Conservation (phyloP, 768 basidiomycete species). For the Suillus ampliporus region DNA sequence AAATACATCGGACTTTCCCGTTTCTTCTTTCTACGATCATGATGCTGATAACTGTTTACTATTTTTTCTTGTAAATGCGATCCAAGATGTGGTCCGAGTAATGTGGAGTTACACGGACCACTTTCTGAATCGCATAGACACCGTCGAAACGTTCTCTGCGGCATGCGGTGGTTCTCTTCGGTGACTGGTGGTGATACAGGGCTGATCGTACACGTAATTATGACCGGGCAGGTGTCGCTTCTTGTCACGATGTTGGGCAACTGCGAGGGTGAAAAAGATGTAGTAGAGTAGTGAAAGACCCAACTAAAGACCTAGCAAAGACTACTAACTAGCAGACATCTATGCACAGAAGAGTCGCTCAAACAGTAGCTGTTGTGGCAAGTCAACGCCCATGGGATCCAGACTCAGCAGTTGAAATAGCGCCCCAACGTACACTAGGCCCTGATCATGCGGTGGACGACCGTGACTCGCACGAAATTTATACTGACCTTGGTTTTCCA, state of each 20-base stretch:
- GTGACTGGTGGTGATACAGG: too few species aligned
- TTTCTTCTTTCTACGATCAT: too few species aligned
- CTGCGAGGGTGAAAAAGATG: neutral
- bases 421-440: neutral
- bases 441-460: conserved; percentile 5
- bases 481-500: conserved; percentile 30
- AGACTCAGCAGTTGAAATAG: conserved; percentile 5
- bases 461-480: conserved; percentile 22
- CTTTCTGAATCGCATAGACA: too few species aligned
- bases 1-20: too few species aligned
- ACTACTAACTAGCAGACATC: neutral
- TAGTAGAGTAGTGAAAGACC: neutral
- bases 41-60: too few species aligned
- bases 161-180: too few species aligned
- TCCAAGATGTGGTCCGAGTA: too few species aligned
- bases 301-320: neutral
- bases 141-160: too few species aligned
- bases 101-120: too few species aligned
- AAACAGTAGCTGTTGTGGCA: conserved; percentile 35
- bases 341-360: conserved; percentile 40
- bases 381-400: conserved; percentile 25
- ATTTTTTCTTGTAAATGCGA: too few species aligned
- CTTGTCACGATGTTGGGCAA: neutral
- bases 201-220: neutral
- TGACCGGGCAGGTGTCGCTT: neutral